Conservation (phyloP, 139 green algal genomes). For the Trebouxia sp. region DNA sequence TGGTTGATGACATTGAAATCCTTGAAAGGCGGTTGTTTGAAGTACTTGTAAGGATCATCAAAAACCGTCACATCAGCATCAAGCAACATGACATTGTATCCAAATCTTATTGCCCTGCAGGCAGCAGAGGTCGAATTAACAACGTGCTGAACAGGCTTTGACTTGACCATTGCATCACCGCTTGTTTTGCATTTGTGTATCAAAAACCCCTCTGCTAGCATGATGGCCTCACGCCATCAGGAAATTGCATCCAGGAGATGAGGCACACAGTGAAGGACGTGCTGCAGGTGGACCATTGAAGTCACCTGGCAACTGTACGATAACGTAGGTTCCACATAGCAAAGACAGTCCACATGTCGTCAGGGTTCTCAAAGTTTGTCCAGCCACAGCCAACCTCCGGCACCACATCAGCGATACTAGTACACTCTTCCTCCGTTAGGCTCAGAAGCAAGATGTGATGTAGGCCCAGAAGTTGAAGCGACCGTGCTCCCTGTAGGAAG, state of each 20-base stretch:
- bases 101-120: neutral
- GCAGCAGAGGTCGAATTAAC: too few species aligned
- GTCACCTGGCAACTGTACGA: neutral
- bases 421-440: neutral
- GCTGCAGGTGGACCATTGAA: too few species aligned
- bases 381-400: neutral
- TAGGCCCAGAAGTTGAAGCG: neutral
- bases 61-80: neutral
- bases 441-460: neutral
- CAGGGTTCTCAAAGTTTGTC: neutral
- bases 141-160: too few species aligned
- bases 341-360: neutral
- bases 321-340: neutral
- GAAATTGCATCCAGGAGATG: too few species aligned
- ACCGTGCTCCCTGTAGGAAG: neutral
- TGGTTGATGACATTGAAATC: neutral
- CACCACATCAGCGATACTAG: neutral
- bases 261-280: too few species aligned
- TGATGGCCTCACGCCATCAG: too few species aligned
- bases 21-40: conserved; percentile 7
- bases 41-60: conserved; percentile 12
- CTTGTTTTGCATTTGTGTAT: too few species aligned
- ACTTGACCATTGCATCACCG: too few species aligned
- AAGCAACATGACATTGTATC: conserved; percentile 9
- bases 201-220: too few species aligned